Base-by-base conservation (phyloP, 2,329 filamentous ascomycete species). In the Coniochaeta ligniaria region DNA sequence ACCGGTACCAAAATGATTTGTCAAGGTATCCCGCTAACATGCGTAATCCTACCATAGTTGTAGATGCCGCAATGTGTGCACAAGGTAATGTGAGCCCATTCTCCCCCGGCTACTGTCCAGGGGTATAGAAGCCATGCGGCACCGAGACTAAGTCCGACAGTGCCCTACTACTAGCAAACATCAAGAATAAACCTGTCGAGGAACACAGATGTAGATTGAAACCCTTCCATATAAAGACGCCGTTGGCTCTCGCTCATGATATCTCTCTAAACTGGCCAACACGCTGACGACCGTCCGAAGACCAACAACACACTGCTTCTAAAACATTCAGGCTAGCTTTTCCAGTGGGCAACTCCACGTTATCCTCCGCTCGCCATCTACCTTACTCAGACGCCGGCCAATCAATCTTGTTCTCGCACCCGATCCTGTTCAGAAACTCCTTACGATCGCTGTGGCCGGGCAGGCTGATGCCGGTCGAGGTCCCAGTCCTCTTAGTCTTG, bases 391-490 rank as follows among this genome's bases (percentile, higher is more conserved):
- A 38, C 31, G 31, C 35, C 57, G 35, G 35, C 69, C 61, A 75
- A 57, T 82, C 78, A 60, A 81, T 76, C 68, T 82, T 86, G 77
- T 90, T 90, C 72, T 90, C 87, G 72, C 89, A 92, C 58, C 89
- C 89, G 70, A 92, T 92, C 60, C 89, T 80, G 57, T 88, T 88
- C 59, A 92, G 79, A 65, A 92, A 77, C 71, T 91, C 89, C 76
- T 91, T 92, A 66, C 86, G 82, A 71, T 89, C 87, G 67, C 84
- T 85, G 71, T 86, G 84, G 28, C 87, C 82, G 35, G 83, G 80
- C 61, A 89, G 79, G 66, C 84, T 87, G 65, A 88, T 81, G 57
- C 80, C 79, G 63, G 75, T 76, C 22, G 74, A 72, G 52, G 73
- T 76, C 54, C 31, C 54, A 57, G 54, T 57, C 54, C 54, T 57